Percentiles rank a stretch among this genome's conserved stretches.
These are phyloP conservation scores for Exutisphaerella laricina DNA, from an alignment of 2,329 filamentous ascomycete species.

Conservation along the genomic window DNA sequence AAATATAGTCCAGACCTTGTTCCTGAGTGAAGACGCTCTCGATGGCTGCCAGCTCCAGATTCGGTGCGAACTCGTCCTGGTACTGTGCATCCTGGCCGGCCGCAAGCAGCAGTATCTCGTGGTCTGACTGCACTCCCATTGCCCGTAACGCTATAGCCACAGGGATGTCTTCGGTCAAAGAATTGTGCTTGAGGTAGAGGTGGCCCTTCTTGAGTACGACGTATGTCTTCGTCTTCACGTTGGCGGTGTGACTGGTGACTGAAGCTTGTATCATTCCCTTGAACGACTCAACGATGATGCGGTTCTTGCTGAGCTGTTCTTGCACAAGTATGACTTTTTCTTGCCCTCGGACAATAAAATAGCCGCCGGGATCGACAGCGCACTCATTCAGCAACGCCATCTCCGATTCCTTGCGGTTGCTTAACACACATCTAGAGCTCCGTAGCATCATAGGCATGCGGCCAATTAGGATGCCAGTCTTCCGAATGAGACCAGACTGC, in stretches of 20 bases:
- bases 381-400: slow-evolving; percentile 96
- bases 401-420: slow-evolving; percentile 73
- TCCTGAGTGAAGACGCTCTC: slow-evolving; percentile 86
- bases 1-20: slow-evolving; percentile 90
- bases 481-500: slow-evolving; percentile 68
- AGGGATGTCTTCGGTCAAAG: slow-evolving; percentile 86
- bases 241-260: slow-evolving; percentile 95
- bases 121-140: slow-evolving; percentile 86
- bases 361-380: slow-evolving; percentile 89
- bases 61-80: slow-evolving; percentile 91
- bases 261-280: slow-evolving; percentile 93
- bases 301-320: slow-evolving; percentile 98
- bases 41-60: slow-evolving; percentile 87
- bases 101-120: slow-evolving; percentile 88
- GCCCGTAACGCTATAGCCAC: slow-evolving; percentile 92
- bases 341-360: slow-evolving; percentile 95
- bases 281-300: slow-evolving; percentile 95
- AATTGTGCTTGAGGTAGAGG: slow-evolving; percentile 86
- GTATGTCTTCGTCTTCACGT: slow-evolving; percentile 96
- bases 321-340: slow-evolving; percentile 99
- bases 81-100: slow-evolving; percentile 82
- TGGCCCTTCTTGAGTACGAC: slow-evolving; percentile 90
- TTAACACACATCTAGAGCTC: slow-evolving; percentile 86
- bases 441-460: slow-evolving; percentile 95
- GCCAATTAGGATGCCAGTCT: slow-evolving; percentile 71